These are phyloP conservation scores for Diutina sp. DNA, from an alignment of 1,139 yeast genomes.

Conservation along the genomic window DNA sequence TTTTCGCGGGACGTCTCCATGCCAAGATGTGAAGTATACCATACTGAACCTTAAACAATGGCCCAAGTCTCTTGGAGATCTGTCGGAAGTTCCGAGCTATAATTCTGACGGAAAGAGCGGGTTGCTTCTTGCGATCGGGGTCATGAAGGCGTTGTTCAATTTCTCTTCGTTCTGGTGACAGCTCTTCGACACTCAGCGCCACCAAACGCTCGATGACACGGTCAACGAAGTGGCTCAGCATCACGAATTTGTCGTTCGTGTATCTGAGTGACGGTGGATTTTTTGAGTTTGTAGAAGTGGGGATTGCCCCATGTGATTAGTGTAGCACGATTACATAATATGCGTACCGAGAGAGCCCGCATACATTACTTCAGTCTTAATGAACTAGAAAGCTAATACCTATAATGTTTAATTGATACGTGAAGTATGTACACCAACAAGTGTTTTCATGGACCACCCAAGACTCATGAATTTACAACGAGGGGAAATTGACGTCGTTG, in stretches of 20 bases:
- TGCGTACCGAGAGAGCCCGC: neutral
- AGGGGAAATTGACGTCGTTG: conserved; percentile 54
- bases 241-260: neutral
- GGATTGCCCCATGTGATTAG: neutral
- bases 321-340: neutral
- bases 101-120: conserved; percentile 36
- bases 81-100: conserved; percentile 38
- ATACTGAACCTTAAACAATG: conserved; percentile 42
- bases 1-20: conserved; percentile 53
- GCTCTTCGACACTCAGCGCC: conserved; percentile 33
- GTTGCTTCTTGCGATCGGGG: conserved; percentile 29
- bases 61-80: conserved; percentile 40
- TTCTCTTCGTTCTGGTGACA: conserved; percentile 31
- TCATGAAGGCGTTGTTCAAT: conserved; percentile 32
- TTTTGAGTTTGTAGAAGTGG: neutral
- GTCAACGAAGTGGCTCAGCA: conserved; percentile 40
- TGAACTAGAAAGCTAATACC: neutral
- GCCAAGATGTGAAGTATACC: conserved; percentile 40
- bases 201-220: conserved; percentile 40
- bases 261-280: no score
- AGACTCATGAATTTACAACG: conserved; percentile 19
- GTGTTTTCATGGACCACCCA: neutral
- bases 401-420: neutral
- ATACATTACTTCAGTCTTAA: neutral
- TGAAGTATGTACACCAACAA: neutral